Evolutionary conservation across 176 grass and related monocot genomes (phyloP).

Genomic region (Calamus simplicifolius): DNA sequence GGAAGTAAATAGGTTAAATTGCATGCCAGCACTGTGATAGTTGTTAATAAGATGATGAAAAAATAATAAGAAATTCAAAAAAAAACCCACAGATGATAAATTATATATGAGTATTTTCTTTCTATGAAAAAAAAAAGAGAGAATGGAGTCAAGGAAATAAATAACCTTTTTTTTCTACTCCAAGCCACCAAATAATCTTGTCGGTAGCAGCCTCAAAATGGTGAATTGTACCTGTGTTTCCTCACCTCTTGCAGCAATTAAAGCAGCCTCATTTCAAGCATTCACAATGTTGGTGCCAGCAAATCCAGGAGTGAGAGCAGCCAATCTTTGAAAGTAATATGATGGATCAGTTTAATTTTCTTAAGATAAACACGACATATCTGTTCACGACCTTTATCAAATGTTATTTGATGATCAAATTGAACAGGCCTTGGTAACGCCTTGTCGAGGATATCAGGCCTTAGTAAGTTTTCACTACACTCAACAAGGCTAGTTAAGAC

Average conservation of each 20-base stretch:
- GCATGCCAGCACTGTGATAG: no score
- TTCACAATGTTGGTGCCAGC: conserved; percentile 88
- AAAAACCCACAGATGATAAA: conserved; percentile 9
- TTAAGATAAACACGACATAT: conserved; percentile 87
- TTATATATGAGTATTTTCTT: background rate
- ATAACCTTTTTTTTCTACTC: conserved; percentile 95
- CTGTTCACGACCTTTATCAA: conserved; percentile 82
- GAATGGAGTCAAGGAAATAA: conserved; percentile 1
- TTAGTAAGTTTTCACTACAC: no score
- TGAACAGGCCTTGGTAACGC: conserved; percentile 83
- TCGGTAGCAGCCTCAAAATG: conserved; percentile 90
- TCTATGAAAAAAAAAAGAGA: background rate
- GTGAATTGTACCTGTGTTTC: conserved; percentile 57
- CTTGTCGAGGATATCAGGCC: conserved; percentile 89
- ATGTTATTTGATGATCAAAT: conserved; percentile 84
- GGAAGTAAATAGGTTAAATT: no score
- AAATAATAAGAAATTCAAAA: background rate
- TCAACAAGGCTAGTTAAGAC: no score
- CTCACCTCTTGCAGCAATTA: conserved; percentile 69
- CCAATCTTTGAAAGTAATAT: conserved; percentile 93
- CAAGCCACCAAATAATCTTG: conserved; percentile 73
- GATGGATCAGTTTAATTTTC: conserved; percentile 76
- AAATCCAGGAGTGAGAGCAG: conserved; percentile 88
- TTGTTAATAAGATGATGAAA: no score
- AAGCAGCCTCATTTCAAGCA: conserved; percentile 85